Conservation (phyloP, 202 grass and related monocot species). For the Zizania palustris region DNA sequence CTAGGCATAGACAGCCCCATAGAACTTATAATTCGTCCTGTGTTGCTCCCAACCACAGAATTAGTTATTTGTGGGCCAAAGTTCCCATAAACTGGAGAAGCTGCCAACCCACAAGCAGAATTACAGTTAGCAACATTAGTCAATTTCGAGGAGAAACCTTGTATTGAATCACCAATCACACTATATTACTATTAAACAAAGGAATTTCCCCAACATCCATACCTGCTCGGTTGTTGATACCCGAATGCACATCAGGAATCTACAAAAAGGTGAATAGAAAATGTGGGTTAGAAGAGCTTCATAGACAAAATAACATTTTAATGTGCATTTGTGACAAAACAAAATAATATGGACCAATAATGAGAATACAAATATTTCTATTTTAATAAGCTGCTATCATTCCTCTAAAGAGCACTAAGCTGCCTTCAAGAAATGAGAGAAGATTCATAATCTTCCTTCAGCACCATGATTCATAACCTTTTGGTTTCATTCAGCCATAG, state of each 20-base stretch:
- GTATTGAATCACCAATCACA: constrained; percentile 78
- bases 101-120: constrained; percentile 70
- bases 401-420: constrained; percentile 17
- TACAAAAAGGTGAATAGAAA: constrained; percentile 35
- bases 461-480: constrained; percentile 1
- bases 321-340: constrained; percentile 14
- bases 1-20: constrained; percentile 70
- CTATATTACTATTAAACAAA: constrained; percentile 73
- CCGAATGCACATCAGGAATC: constrained; percentile 88
- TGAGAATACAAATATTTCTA: constrained; percentile 12
- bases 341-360: constrained; percentile 6
- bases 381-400: constrained; percentile 13
- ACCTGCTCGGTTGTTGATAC: constrained; percentile 71
- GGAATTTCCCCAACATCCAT: constrained; percentile 72
- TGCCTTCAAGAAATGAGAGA: background rate
- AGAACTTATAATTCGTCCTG: constrained; percentile 84
- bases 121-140: constrained; percentile 69
- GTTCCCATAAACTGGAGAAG: constrained; percentile 71
- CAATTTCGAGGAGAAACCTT: constrained; percentile 70
- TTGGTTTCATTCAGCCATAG: constrained; percentile 17
- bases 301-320: constrained; percentile 15
- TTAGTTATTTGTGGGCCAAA: constrained; percentile 66
- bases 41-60: constrained; percentile 62
- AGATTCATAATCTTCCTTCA: background rate
- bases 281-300: constrained; percentile 33